Base-by-base conservation (phyloP, 2,329 filamentous ascomycete genomes). In the Aspergillus pseudoviridinutans region DNA sequence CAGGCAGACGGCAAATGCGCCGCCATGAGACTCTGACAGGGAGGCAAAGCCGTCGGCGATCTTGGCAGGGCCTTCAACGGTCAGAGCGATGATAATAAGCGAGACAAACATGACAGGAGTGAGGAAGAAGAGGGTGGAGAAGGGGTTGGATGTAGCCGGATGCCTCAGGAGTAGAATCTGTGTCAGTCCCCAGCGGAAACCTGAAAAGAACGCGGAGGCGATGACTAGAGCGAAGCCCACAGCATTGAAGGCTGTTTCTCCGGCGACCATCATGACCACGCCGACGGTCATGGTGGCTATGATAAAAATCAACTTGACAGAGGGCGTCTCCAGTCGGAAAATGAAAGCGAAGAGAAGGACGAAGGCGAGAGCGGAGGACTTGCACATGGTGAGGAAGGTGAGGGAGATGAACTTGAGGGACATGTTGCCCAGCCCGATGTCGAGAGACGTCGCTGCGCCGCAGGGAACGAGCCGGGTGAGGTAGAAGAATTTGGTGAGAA, bases 341-440 rank as follows among this genome's bases (percentile, higher is more conserved):
- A 96, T 73, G 70, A 99, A 96, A 61, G 94, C 94, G 72, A 99
- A 99, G 51, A 96, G 75, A 24, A 99, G 87, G 55, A 99, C 94
- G 71, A 97, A 99, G 49, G 91, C 92, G 24, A 99, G 84, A 17
- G 93, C 91, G 9, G 92, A 97, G 5, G 93, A 97, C 82, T 99
- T 99, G 78, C 94, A 97, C 94, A 99, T 97, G 58, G 94, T 99
- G 76, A 96, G 96, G 74, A 99, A 99, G 9, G 93, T 97, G 64
- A 99, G 84, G 46, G 91, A 92, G 67, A 99, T 97, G 74, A 95
- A 97, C 75, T 93, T 94, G 66, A 99, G 81, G 54, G 91, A 96
- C 74, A 91, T 96, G 71, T 99, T 99, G 62, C 94, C 94, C 58
- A 99, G 78, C 14, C 94, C 94, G 74, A 99, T 96, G 72, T 99